Evolutionary conservation across 441 rosid species (phyloP), one percentile per base, ranked within the genome.

Genomic region (Iberis amara): DNA sequence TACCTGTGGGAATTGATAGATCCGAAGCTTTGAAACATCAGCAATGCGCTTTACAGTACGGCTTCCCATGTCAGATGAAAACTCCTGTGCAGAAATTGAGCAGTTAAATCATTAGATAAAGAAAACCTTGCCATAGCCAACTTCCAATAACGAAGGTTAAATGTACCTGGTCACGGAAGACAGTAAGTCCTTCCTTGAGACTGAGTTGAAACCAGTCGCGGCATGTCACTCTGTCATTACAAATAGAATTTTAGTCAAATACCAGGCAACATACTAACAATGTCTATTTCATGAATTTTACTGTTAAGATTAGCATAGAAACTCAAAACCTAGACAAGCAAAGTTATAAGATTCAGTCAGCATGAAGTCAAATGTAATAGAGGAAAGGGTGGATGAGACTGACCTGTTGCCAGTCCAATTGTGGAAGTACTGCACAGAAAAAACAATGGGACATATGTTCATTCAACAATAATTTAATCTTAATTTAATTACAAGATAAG

Each of bases 321-420:
- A 31, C 30, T 26, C 30, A 8, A 31, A 31, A 6, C 9, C 1
- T 31, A 31, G 35, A 7, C 6, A 0, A 26, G 3, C 35, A 58
- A 47, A 40, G 8, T 14, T 11, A 42, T 5, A 28, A 42, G 11
- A 45, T 9, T 39, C 37, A 57, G 28, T 1, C 26, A 15, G 23
- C 30, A 24, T 48, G 30, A 39, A 52, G 40, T 39, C 30, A 14
- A 4, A 10, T 14, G 35, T 14, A 66, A 45, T 12, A 21, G 40
- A 33, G 11, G 45, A 9, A 47, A n/a, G n/a, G n/a, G n/a, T 3
- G 41, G 8, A 48, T 36, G 58, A 45, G 59, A 48, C 66, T 65
- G 69, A 91, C 98, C 98, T 91, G 82, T 88, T 85, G 65, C 98
- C 98, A 43, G 98, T 92, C 98, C 97, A 92, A 70, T 92, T 92